Base-by-base conservation (phyloP, 352 stramenopile species). In the Plasmopara viticola region DNA sequence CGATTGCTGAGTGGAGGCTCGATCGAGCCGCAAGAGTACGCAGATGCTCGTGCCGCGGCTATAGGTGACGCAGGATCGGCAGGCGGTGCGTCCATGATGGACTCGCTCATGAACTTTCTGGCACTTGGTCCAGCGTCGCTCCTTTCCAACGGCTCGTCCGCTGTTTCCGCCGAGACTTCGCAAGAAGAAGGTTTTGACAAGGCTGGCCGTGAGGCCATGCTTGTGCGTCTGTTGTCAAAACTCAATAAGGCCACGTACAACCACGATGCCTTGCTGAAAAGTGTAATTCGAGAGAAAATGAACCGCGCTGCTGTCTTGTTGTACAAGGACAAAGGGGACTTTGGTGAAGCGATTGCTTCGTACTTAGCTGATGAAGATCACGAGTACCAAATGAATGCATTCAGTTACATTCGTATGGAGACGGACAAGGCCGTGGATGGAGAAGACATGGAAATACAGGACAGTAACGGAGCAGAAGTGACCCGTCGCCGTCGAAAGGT, bases 71-170 rank as follows among this genome's bases (percentile, higher is more conserved):
- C 66, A 37, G 67, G 60, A 9, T 73, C 56, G 17, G 58, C 48
- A 53, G 70, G 67, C 18, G 72, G 74, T 14, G 60, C 59, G 29
- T 86, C 72, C 2, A 90, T 94, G 80, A 92, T 94, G 81, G 77
- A 94, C 53, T 90, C 80, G 34, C 53, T 94, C 38, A 90, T 94
- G 84, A 90, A 88, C 54, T 94, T 94, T 56, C 55, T 94, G 20
- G 84, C 84, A 34, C 67, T 89, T 14, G 84, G 84, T 3, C 79
- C 84, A 31, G 72, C 78, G 14, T 87, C 81, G 1, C 62, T 94
- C 12, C 53, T 81, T 15, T 68, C 74, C 8, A 69, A 70, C 39
- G 56, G 52, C 7, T 61, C 62, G 5, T 74, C 69, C 9, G 72
- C 66, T 13, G 74, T 81, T 10, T 58, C 64, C 4, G 50, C 53